Evolutionary conservation across 352 stramenopile genomes (phyloP).

Genomic region (Aphanomyces cochlioides): DNA sequence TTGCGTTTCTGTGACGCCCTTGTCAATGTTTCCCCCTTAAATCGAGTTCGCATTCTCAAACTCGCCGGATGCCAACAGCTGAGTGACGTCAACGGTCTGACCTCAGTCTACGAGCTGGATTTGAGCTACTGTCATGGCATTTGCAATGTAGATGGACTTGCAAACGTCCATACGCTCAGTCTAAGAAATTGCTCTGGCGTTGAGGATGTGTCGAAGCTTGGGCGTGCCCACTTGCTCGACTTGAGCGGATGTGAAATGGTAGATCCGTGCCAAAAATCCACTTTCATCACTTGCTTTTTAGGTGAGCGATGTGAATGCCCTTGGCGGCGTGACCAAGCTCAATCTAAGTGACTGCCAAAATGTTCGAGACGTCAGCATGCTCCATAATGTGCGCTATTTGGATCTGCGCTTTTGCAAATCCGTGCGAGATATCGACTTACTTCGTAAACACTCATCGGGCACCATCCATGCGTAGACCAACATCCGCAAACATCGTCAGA

Average conservation of each 20-base stretch:
- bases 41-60: conserved; percentile 45
- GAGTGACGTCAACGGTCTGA: conserved; percentile 40
- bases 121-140: conserved; percentile 61
- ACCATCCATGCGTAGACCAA: background rate
- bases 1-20: conserved; percentile 65
- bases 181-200: conserved; percentile 56
- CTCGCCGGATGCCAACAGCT: conserved; percentile 51
- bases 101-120: conserved; percentile 50
- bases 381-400: conserved; percentile 52
- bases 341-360: conserved; percentile 59
- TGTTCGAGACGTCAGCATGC: conserved; percentile 49
- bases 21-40: conserved; percentile 44
- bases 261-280: background rate
- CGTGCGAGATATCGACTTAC: background rate
- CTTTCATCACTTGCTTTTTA: background rate
- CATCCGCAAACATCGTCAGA: too few relatives aligned
- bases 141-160: conserved; percentile 46
- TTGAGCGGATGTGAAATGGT: conserved; percentile 47
- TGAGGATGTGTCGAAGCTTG: conserved; percentile 46
- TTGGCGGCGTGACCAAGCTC: conserved; percentile 49
- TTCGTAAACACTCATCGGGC: background rate
- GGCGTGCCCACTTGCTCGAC: conserved; percentile 49
- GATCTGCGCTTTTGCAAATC: conserved; percentile 56
- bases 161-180: conserved; percentile 51
- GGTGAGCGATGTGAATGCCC: conserved; percentile 45